phyloP scores from a whole-genome alignment of 768 basidiomycete species.

The Hygrocybe coccinea region DNA sequence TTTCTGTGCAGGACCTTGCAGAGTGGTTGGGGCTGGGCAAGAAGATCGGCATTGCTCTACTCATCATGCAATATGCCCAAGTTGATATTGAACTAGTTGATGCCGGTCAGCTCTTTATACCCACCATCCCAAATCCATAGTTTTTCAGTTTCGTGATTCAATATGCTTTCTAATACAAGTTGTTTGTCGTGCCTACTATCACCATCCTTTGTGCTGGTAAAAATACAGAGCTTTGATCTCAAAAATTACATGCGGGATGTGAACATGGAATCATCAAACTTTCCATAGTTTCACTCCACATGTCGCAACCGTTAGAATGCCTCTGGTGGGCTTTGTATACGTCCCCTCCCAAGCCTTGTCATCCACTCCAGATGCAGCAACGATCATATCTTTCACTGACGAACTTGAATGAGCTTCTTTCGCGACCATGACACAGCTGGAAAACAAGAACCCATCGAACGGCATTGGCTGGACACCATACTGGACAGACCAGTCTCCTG shows the following conservation, averaged over 20 bases:
- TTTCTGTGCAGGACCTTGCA: conserved; percentile 7
- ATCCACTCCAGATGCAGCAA: conserved; percentile 86
- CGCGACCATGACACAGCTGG: conserved; percentile 96
- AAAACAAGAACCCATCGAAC: conserved; percentile 95
- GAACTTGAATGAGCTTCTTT: conserved; percentile 95
- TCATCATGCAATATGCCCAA: conserved; percentile 11
- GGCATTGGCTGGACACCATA: conserved; percentile 94
- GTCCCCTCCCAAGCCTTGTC: conserved; percentile 93
- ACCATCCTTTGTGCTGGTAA: too few species aligned
- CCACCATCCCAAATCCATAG: too few species aligned
- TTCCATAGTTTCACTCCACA: conserved; percentile 98
- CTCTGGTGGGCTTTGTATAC: conserved; percentile 89
- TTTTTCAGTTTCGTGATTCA: too few species aligned
- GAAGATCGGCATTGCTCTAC: conserved; percentile 4
- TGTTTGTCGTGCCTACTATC: too few species aligned
- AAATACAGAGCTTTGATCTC: too few species aligned
- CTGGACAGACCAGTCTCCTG: conserved; percentile 88
- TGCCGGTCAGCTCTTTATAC: too few species aligned
- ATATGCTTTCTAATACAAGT: too few species aligned
- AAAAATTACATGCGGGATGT: too few species aligned
- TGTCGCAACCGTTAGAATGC: conserved; percentile 94
- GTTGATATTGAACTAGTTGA: conserved; percentile 2
- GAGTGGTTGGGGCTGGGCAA: conserved; percentile 2
- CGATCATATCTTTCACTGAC: conserved; percentile 94
- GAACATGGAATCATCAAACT: conserved; percentile 96